Percentiles rank a stretch among this genome's conserved stretches.
These are phyloP conservation scores for Schizophyllum amplum DNA, from an alignment of 1,284 basidiomycete species.

Conservation along the genomic window DNA sequence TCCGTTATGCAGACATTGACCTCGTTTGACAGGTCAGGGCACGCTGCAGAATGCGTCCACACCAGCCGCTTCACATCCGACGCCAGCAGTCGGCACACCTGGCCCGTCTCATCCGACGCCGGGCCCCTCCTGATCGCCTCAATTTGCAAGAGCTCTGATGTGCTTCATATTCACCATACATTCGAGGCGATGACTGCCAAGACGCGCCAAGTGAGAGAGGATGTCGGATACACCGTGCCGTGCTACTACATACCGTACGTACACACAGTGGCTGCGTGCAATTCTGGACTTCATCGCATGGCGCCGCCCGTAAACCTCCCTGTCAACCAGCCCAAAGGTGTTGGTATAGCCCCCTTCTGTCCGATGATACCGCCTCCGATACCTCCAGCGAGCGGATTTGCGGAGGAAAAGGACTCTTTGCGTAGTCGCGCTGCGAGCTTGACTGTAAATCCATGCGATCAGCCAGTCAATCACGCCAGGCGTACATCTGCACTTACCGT, in stretches of 20 bases:
- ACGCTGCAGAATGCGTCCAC: too few relatives aligned
- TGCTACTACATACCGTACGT: too few relatives aligned
- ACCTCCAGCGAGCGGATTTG: conserved; percentile 71
- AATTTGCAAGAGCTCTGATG: too few relatives aligned
- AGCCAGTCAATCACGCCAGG: too few relatives aligned
- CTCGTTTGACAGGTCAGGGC: conserved; percentile 1
- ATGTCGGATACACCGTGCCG: neutral
- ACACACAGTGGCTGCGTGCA: too few relatives aligned
- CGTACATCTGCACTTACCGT: too few relatives aligned
- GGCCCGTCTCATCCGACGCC: neutral
- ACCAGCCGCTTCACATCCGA: conserved; percentile 25
- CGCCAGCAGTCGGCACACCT: conserved; percentile 11
- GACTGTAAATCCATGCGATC: conserved; percentile 31
- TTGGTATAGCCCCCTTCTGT: conserved; percentile 49
- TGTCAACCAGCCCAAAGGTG: conserved; percentile 76
- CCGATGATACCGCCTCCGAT: conserved; percentile 35
- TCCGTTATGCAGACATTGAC: conserved; percentile 2
- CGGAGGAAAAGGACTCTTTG: conserved; percentile 66
- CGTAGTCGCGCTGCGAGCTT: conserved; percentile 59
- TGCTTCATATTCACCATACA: too few relatives aligned
- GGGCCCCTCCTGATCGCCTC: too few relatives aligned
- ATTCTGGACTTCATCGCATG: conserved; percentile 36
- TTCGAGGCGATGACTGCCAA: too few relatives aligned
- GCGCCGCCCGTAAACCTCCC: conserved; percentile 59
- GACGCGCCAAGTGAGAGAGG: too few relatives aligned